A percentile compares a stretch with the other conserved stretches of the same genome.
These are phyloP conservation scores for Pseudocercospora pini-densiflorae DNA, from an alignment of 2,329 filamentous ascomycete genomes.

Conservation along the genomic window DNA sequence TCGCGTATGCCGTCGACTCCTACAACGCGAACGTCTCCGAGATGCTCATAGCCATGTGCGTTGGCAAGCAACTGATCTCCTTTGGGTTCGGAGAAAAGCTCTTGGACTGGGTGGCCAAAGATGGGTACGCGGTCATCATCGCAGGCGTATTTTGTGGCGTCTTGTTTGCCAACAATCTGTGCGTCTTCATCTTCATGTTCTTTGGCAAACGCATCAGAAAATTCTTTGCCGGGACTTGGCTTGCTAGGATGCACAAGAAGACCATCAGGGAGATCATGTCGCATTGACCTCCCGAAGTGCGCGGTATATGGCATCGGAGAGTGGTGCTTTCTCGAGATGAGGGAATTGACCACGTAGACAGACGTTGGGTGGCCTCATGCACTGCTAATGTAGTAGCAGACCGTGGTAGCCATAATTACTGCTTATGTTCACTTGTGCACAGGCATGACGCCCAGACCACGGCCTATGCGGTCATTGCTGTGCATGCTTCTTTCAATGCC, in stretches of 20 bases:
- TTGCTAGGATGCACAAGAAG: constrained; percentile 39
- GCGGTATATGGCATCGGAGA: neutral
- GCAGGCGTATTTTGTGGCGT: constrained; percentile 42
- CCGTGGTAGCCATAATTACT: neutral
- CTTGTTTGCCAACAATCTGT: constrained; percentile 41
- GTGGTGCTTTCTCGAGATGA: neutral
- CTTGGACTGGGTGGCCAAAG: constrained; percentile 42
- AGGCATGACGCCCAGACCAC: neutral
- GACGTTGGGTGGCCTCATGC: neutral
- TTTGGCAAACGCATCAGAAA: constrained; percentile 42
- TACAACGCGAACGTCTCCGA: constrained; percentile 64
- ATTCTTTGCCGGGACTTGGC: constrained; percentile 38
- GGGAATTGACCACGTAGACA: neutral
- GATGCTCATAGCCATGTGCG: constrained; percentile 58
- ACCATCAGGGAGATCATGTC: constrained; percentile 29
- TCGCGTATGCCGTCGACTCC: constrained; percentile 65
- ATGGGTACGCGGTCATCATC: constrained; percentile 42
- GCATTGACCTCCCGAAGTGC: constrained; percentile 16
- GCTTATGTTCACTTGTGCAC: neutral
- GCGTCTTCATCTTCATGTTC: constrained; percentile 41
- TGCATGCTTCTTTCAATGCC: neutral
- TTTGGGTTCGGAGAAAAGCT: constrained; percentile 42
- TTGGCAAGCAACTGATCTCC: constrained; percentile 43
- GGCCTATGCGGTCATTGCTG: neutral
- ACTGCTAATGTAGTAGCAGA: neutral